A percentile compares a stretch with the other conserved stretches of the same genome.
Evolutionary conservation across 2,329 filamentous ascomycete species (phyloP).

Genomic region (Aspergillus costaricaensis): DNA sequence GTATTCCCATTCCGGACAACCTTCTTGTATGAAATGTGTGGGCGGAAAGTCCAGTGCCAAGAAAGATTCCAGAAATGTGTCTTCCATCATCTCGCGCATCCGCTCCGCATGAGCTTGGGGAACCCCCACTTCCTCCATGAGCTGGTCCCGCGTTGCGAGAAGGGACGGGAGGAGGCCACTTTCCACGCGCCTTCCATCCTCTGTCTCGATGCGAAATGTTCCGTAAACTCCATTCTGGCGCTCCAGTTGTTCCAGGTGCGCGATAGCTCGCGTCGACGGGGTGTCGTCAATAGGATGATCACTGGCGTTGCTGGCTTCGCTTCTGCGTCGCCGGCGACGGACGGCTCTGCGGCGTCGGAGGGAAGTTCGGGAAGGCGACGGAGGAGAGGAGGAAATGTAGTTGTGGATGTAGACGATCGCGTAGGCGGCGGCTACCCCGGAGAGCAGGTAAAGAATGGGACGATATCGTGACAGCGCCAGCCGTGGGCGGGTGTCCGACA

Average conservation of each 20-base stretch:
- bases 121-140: slow-evolving; percentile 45
- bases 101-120: slow-evolving; percentile 41
- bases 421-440: slow-evolving; percentile 45
- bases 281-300: slow-evolving; percentile 27
- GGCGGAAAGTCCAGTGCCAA: slow-evolving; percentile 44
- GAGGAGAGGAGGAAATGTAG: slow-evolving; percentile 23
- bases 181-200: slow-evolving; percentile 44
- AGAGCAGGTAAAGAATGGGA: slow-evolving; percentile 44
- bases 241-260: slow-evolving; percentile 43
- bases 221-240: slow-evolving; percentile 45
- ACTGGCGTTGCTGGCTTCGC: slow-evolving; percentile 32
- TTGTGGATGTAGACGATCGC: slow-evolving; percentile 45
- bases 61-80: slow-evolving; percentile 47
- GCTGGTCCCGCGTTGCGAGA: slow-evolving; percentile 43
- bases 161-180: slow-evolving; percentile 46
- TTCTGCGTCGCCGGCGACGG: slow-evolving; percentile 36
- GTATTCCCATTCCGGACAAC: slow-evolving; percentile 39
- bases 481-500: slow-evolving; percentile 35
- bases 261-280: slow-evolving; percentile 41
- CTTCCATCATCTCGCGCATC: slow-evolving; percentile 48
- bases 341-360: slow-evolving; percentile 45
- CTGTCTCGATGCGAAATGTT: slow-evolving; percentile 46
- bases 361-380: slow-evolving; percentile 26
- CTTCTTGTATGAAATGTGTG: slow-evolving; percentile 36
- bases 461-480: slow-evolving; percentile 42